Evolutionary conservation across 2,329 filamentous ascomycete species (phyloP).

Genomic region (Sclerotinia spermophila): DNA sequence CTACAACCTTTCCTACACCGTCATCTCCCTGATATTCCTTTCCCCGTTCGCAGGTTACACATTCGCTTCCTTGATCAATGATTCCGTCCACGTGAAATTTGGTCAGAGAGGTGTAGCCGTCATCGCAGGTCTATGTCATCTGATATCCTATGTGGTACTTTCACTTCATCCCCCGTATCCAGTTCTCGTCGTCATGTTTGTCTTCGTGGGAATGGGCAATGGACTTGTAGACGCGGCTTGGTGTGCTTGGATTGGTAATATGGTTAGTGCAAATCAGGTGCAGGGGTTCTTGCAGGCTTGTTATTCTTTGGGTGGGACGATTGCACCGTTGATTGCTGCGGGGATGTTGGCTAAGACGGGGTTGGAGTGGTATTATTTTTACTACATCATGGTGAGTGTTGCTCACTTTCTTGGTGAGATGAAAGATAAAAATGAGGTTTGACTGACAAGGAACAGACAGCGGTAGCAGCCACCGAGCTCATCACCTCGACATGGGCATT

Average conservation of each 20-base stretch:
- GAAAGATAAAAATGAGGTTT: too few relatives aligned
- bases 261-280: slow-evolving; percentile 65
- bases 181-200: slow-evolving; percentile 60
- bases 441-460: slow-evolving; percentile 42
- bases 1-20: slow-evolving; percentile 58
- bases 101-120: slow-evolving; percentile 58
- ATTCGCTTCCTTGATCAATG: slow-evolving; percentile 59
- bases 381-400: slow-evolving; percentile 65
- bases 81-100: slow-evolving; percentile 50
- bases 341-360: slow-evolving; percentile 59
- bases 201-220: slow-evolving; percentile 67
- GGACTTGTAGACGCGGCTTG: slow-evolving; percentile 61
- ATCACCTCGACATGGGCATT: slow-evolving; percentile 52
- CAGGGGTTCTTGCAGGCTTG: slow-evolving; percentile 69
- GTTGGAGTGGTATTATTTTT: slow-evolving; percentile 68
- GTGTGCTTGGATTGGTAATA: slow-evolving; percentile 64
- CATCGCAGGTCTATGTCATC: slow-evolving; percentile 33
- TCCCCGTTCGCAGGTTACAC: slow-evolving; percentile 65
- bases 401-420: not conserved
- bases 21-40: slow-evolving; percentile 65
- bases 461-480: slow-evolving; percentile 54
- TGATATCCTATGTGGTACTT: slow-evolving; percentile 39
- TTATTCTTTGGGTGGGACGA: slow-evolving; percentile 68
- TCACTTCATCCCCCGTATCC: slow-evolving; percentile 67
- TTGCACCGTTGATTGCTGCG: slow-evolving; percentile 48